Conservation (phyloP, 2,329 filamentous ascomycete species). For the Pseudonectria foliicola region DNA sequence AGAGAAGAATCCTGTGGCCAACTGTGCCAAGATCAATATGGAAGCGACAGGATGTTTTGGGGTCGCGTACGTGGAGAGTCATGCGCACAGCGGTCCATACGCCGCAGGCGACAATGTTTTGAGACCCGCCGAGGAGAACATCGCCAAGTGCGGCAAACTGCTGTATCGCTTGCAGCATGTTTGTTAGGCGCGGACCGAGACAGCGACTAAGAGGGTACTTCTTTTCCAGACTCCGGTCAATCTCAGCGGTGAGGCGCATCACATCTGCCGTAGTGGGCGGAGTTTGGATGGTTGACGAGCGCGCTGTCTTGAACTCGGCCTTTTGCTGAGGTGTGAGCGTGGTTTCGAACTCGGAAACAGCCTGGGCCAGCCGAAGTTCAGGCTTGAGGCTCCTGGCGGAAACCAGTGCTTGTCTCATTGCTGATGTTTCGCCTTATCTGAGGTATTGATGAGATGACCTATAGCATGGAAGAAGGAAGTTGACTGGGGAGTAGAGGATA, state of each 20-base stretch:
- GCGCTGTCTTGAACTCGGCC: constrained; percentile 17
- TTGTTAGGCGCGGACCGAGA: constrained; percentile 34
- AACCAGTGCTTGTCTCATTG: too few relatives aligned
- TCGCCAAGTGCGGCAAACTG: constrained; percentile 36
- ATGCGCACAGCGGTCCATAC: constrained; percentile 38
- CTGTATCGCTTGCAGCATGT: constrained; percentile 33
- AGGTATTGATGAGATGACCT: neutral
- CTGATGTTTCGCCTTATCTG: too few relatives aligned
- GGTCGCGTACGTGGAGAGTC: constrained; percentile 31
- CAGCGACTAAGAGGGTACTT: constrained; percentile 21
- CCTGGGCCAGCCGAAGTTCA: constrained; percentile 34
- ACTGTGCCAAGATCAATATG: constrained; percentile 12
- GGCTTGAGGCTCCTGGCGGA: constrained; percentile 17
- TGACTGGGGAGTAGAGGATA: too few relatives aligned
- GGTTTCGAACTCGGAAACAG: constrained; percentile 32
- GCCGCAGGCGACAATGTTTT: constrained; percentile 37
- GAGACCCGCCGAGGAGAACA: constrained; percentile 31
- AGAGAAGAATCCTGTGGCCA: constrained; percentile 22
- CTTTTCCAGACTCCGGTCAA: constrained; percentile 19
- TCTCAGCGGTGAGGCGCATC: constrained; percentile 33
- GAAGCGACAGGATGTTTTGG: neutral
- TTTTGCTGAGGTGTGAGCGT: constrained; percentile 30
- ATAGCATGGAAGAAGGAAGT: neutral
- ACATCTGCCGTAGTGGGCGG: constrained; percentile 29
- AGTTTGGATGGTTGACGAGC: constrained; percentile 8